These are phyloP conservation scores for Hordeum pubiflorum DNA, from an alignment of 202 grass and related monocot species.

Conservation along the genomic window DNA sequence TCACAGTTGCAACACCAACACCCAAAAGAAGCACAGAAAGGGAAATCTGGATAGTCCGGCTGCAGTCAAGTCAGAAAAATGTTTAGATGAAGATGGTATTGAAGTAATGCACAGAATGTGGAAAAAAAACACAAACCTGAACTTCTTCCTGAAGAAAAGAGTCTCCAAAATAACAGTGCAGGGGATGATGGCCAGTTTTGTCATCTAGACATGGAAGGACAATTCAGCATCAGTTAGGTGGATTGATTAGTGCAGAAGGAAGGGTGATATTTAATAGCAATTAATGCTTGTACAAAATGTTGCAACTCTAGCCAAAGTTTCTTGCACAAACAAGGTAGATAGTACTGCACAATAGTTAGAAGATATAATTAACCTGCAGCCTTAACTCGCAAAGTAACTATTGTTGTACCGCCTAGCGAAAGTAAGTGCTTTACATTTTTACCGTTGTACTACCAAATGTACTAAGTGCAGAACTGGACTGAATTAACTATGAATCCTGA, in stretches of 20 bases:
- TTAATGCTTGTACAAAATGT: constrained; percentile 28
- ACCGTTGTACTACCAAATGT: constrained; percentile 9
- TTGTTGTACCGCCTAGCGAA: background rate
- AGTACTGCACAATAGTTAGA: too few species aligned
- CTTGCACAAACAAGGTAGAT: constrained; percentile 21
- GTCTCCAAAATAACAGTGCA: constrained; percentile 99
- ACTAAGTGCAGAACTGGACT: constrained; percentile 1
- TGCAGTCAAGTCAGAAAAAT: constrained; percentile 35
- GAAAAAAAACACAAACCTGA: constrained; percentile 58
- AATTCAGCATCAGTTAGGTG: constrained; percentile 42
- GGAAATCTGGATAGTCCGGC: constrained; percentile 83
- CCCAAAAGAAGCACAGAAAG: constrained; percentile 86
- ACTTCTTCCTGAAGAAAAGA: constrained; percentile 95
- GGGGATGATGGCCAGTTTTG: constrained; percentile 94
- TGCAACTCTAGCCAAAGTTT: background rate
- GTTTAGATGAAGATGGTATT: constrained; percentile 10
- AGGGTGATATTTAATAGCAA: constrained; percentile 21
- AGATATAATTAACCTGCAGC: background rate
- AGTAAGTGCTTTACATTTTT: background rate
- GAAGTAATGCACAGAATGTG: constrained; percentile 16
- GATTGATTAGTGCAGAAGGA: constrained; percentile 40
- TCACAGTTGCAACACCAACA: constrained; percentile 95
- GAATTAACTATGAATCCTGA: constrained; percentile 22
- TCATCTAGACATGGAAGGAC: constrained; percentile 64
- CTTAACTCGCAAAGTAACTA: background rate